Evolutionary conservation across 768 basidiomycete genomes (phyloP), one percentile per base, ranked within the genome.

Genomic region (Amanita subjunquillea): DNA sequence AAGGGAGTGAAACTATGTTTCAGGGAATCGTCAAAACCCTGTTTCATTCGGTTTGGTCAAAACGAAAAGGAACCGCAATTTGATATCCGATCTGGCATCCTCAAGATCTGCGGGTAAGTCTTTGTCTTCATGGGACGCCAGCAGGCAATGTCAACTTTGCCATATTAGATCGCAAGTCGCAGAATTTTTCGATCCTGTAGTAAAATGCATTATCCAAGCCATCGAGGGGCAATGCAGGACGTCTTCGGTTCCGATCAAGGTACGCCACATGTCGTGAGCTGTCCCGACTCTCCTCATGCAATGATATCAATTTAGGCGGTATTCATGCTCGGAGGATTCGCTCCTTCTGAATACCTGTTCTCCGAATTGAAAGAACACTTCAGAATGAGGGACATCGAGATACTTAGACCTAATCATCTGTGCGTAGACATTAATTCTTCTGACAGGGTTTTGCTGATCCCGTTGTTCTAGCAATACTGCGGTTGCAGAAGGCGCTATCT

Each of bases 321-420:
- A 23, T 71, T 79, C 51, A 62, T 79, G 9, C 76, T 80, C 1
- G 78, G 79, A 9, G 77, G 77, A 0, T 79, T 79, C 59, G 73
- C 73, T 9, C 72, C 74, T 1, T 78, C 70, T 54, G 70, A 75
- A 38, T 79, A 71, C 67, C 60, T 80, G 12, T 78, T 73, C 54
- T 55, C 62, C 2, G 64, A 67, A 44, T 66, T 78, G 22, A 69
- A 71, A 46, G 57, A 54, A 34, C 57, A 68, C 13, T 66, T 78
- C 9, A 61, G 67, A 12, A 45, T 57, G 6, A 36, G 65, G 3
- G 65, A 67, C n/a, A 59, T 78, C 37, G 60, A 48, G 20, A 58
- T 77, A 36, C 67, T 64, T 45, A 64, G 76, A 22, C 75, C 76
- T 0, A 76, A 79, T 27, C 69, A 72, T 47, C 59, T 74, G 77